phyloP scores from a whole-genome alignment of 176 grass and related monocot genomes.

The Carex scoparia region DNA sequence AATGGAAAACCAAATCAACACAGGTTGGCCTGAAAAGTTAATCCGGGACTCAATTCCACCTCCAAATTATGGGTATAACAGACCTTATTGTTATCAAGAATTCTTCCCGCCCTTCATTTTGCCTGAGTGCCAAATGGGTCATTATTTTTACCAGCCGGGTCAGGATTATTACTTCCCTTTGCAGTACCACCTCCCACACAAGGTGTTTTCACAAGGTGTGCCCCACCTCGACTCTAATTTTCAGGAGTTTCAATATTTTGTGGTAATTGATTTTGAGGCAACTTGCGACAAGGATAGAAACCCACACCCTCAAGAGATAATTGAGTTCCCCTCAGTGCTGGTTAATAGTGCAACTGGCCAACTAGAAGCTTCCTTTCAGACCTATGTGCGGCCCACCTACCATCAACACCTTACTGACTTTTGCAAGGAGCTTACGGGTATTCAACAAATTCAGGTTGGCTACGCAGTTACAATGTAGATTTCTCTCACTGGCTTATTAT shows the following conservation, averaged over 20 bases:
- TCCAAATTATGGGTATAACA: constrained; percentile 49
- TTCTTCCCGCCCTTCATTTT: constrained; percentile 50
- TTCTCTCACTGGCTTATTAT: background rate
- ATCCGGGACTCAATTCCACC: constrained; percentile 39
- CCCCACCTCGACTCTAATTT: constrained; percentile 47
- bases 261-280: constrained; percentile 98
- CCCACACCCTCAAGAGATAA: constrained; percentile 89
- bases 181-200: constrained; percentile 54
- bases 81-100: constrained; percentile 54
- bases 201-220: constrained; percentile 56
- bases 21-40: constrained; percentile 31
- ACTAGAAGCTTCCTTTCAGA: constrained; percentile 95
- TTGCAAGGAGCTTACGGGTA: constrained; percentile 97
- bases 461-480: background rate
- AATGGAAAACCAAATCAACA: constrained; percentile 43
- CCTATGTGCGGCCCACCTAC: constrained; percentile 78
- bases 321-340: constrained; percentile 97
- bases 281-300: constrained; percentile 93
- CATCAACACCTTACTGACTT: constrained; percentile 88
- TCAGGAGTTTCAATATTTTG: constrained; percentile 99
- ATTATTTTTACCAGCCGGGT: constrained; percentile 53
- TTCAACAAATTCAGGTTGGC: constrained; percentile 94
- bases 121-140: constrained; percentile 50
- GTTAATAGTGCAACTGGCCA: constrained; percentile 92
- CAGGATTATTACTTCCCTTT: constrained; percentile 45